These are phyloP conservation scores for Trichoderma asperelloides DNA, from an alignment of 495 filamentous ascomycete species.

Conservation along the genomic window DNA sequence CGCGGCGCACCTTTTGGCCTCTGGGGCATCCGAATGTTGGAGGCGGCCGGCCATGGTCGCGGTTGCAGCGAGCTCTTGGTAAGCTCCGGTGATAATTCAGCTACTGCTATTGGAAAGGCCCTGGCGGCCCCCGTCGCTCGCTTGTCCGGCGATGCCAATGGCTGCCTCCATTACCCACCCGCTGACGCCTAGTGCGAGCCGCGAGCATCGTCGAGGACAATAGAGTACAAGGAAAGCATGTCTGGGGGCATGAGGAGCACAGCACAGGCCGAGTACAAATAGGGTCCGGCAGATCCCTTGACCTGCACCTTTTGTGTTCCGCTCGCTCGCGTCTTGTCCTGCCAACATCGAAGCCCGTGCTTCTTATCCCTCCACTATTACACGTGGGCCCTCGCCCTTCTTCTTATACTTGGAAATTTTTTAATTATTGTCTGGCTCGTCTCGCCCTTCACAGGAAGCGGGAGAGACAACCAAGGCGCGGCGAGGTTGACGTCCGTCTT, in stretches of 20 bases:
- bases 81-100: neutral
- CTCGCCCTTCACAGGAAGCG: neutral
- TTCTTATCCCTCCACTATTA: constrained; percentile 5
- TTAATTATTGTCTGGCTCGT: neutral
- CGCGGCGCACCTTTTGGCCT: too few species aligned
- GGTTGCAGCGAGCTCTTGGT: neutral
- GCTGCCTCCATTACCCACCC: neutral
- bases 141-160: neutral
- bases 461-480: neutral
- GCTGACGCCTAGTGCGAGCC: neutral
- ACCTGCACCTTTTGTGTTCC: neutral
- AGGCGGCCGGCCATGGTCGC: neutral
- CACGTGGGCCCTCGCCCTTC: neutral
- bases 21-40: neutral
- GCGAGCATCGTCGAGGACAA: neutral
- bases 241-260: neutral
- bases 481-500: neutral
- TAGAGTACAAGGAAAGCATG: neutral
- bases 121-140: constrained; percentile 4
- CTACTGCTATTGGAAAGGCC: neutral
- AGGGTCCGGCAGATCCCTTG: neutral
- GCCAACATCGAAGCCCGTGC: constrained; percentile 2
- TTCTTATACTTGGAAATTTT: neutral
- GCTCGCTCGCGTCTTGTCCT: constrained; percentile 2
- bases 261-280: neutral